Evolutionary conservation across 2,329 filamentous ascomycete species (phyloP).

Genomic region (Madurella mycetomatis): DNA sequence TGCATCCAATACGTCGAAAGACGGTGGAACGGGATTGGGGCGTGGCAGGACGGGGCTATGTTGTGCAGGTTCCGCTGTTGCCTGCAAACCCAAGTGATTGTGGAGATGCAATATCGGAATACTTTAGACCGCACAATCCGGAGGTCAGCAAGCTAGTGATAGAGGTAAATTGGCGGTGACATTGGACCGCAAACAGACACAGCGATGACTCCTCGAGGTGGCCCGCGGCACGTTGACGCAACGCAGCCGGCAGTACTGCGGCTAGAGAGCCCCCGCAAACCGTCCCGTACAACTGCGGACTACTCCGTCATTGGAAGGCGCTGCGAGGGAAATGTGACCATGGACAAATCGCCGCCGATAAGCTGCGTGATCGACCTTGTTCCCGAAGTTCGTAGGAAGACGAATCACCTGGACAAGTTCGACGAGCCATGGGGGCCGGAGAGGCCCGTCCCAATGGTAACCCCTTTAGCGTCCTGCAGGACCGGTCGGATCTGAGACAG

Average conservation of each 20-base stretch:
- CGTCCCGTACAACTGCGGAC: not conserved
- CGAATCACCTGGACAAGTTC: not conserved
- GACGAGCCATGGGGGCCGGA: not conserved
- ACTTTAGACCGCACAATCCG: not conserved
- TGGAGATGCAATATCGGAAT: not conserved
- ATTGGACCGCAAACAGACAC: not conserved
- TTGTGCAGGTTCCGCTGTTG: not conserved
- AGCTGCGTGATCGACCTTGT: not conserved
- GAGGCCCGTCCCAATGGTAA: not conserved
- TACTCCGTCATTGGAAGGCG: not conserved
- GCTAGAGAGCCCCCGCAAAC: not conserved
- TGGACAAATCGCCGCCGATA: not conserved
- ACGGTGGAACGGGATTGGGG: not conserved
- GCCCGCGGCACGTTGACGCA: not conserved
- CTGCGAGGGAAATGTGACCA: not conserved
- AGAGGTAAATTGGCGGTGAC: not conserved
- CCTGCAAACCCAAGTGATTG: not conserved
- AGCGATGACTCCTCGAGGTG: too few species aligned
- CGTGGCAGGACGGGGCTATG: not conserved
- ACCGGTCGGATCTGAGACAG: constrained; percentile 4
- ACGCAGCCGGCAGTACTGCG: not conserved
- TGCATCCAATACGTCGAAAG: not conserved
- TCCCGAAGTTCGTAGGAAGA: not conserved
- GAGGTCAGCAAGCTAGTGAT: not conserved
- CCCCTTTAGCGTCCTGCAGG: not conserved